phyloP scores from a whole-genome alignment of 1,284 basidiomycete genomes.

The Rhizoctonia solani region DNA sequence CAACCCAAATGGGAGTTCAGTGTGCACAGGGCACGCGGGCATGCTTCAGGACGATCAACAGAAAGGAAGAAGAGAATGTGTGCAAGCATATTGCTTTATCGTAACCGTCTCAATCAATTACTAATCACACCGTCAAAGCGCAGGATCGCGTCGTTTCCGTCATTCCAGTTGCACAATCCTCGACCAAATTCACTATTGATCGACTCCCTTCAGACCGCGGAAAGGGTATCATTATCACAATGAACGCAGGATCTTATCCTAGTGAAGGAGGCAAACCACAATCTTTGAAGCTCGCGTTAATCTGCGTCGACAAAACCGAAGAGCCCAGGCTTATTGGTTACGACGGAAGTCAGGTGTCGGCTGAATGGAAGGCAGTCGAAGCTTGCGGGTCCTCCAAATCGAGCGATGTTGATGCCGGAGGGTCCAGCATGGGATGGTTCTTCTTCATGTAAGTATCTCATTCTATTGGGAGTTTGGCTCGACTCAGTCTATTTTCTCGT shows the following conservation, averaged over 20 bases:
- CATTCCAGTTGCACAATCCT: slow-evolving; percentile 6
- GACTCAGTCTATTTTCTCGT: too few relatives aligned
- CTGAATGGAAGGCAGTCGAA: slow-evolving; percentile 55
- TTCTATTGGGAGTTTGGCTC: too few relatives aligned
- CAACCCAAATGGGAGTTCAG: slow-evolving; percentile 47
- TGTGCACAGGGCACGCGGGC: slow-evolving; percentile 68
- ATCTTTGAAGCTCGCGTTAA: slow-evolving; percentile 60
- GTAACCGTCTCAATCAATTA: slow-evolving; percentile 49
- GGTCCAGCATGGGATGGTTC: slow-evolving; percentile 80
- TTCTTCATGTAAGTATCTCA: slow-evolving; percentile 77
- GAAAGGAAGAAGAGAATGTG: slow-evolving; percentile 52
- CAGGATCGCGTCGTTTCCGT: slow-evolving; percentile 32
- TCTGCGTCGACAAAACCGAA: slow-evolving; percentile 52
- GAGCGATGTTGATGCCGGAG: slow-evolving; percentile 51
- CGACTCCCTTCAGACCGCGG: slow-evolving; percentile 48
- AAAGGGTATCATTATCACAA: slow-evolving; percentile 58
- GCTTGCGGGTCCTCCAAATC: slow-evolving; percentile 48
- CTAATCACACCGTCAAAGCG: slow-evolving; percentile 51
- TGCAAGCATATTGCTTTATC: slow-evolving; percentile 61
- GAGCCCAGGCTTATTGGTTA: slow-evolving; percentile 63
- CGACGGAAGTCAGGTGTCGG: slow-evolving; percentile 55
- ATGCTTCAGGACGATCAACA: slow-evolving; percentile 69
- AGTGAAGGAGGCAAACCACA: slow-evolving; percentile 53
- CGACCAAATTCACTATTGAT: slow-evolving; percentile 18
- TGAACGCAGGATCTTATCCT: slow-evolving; percentile 69